Base-by-base conservation (phyloP, 305 asterid genomes). In the Petunia hybrid region DNA sequence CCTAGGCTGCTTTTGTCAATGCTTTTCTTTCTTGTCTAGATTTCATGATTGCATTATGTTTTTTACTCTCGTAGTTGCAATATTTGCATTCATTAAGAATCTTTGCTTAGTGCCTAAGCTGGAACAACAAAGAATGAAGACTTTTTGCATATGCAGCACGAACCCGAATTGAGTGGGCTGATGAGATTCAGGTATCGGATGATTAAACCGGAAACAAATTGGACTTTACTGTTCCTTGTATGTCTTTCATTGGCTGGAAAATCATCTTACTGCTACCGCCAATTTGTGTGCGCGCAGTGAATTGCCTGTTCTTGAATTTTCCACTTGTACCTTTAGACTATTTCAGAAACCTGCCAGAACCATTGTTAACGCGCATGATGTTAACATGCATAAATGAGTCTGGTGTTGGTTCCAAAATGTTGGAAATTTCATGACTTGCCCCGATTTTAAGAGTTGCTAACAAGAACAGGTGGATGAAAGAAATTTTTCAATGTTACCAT, bases 81-180 rank as follows among this genome's bases (percentile, higher is more conserved):
- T 68, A 41, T n/a, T 68, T 42, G 56, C n/a, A 41, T 42, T 39
- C 76, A 55, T 42, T 42, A 3, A 0, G 6, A n/a, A 41, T 43
- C 0, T 8, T 42, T 6, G 8, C 75, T 1, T 14, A 42, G 55
- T 42, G n/a, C 59, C 59, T 53, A 14, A 53, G 59, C n/a, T 67
- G 38, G 75, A 41, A n/a, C 55, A 67, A 67, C 46, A 67, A 41
- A 41, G 14, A 42, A 68, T 68, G 55, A 51, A 42, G 56, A 42
- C n/a, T 8, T 4, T 0, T 35, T 68, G 38, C 55, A 40, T 41
- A 16, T 13, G 7, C 6, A 2, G 55, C n/a, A 31, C 51, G 7
- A 40, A 68, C 42, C 55, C 56, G 42, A 39, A 41, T 68, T 42
- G 8, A n/a, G 7, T 3, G 8, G 22, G 55, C 56, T 16, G 0